phyloP scores from a whole-genome alignment of 805 yeast genomes.

The Wickerhamiella hasegawae region DNA sequence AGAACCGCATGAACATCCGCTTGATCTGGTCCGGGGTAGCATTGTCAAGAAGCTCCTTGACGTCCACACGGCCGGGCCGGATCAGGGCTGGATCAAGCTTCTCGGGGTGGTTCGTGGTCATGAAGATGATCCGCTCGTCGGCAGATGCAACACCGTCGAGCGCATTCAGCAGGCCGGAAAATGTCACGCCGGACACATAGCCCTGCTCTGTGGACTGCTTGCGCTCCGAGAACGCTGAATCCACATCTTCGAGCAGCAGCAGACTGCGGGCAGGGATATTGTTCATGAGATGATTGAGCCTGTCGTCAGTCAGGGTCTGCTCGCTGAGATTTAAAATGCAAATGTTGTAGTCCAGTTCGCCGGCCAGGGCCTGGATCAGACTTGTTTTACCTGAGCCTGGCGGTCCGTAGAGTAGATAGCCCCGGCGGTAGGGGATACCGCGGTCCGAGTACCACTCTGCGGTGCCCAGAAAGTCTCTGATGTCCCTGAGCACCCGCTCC shows the following conservation, averaged over 20 bases:
- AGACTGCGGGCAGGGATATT: constrained; percentile 85
- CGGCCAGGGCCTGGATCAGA: constrained; percentile 91
- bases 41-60: constrained; percentile 64
- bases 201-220: constrained; percentile 65
- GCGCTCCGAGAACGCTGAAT: constrained; percentile 84
- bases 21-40: constrained; percentile 72
- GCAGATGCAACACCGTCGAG: constrained; percentile 96
- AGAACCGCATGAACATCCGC: constrained; percentile 78
- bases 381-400: constrained; percentile 98
- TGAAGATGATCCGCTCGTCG: constrained; percentile 88
- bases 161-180: constrained; percentile 85
- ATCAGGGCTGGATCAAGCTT: constrained; percentile 80
- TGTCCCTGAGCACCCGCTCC: constrained; percentile 51
- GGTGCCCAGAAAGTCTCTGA: constrained; percentile 58
- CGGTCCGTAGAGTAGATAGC: constrained; percentile 87
- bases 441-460: constrained; percentile 89
- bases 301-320: constrained; percentile 80
- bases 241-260: constrained; percentile 77
- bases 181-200: constrained; percentile 76
- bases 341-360: constrained; percentile 87
- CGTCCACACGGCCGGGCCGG: constrained; percentile 91
- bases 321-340: constrained; percentile 86
- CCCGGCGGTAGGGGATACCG: constrained; percentile 96
- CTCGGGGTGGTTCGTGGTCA: constrained; percentile 98
- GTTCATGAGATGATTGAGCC: constrained; percentile 89